phyloP scores from a whole-genome alignment of 768 basidiomycete species.

The Termitomyces sp. region DNA sequence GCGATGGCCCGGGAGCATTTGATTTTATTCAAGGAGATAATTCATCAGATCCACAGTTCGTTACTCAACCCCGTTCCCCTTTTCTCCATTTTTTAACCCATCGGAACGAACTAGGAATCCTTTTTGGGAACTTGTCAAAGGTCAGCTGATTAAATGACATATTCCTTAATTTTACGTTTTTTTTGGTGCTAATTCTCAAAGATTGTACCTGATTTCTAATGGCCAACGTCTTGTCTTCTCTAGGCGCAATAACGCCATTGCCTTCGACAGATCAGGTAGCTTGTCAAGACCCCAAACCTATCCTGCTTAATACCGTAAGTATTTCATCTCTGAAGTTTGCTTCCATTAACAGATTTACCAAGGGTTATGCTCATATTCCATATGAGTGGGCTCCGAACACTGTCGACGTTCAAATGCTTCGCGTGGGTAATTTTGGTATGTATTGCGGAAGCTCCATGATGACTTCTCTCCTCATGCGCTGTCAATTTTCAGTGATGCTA shows the following conservation, averaged over 20 bases:
- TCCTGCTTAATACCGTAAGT: slow-evolving; percentile 66
- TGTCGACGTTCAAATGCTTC: slow-evolving; percentile 74
- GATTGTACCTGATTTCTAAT: not conserved
- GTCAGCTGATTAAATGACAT: slow-evolving; percentile 20
- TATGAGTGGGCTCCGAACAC: slow-evolving; percentile 73
- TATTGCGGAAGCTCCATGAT: slow-evolving; percentile 4
- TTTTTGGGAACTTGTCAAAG: slow-evolving; percentile 79
- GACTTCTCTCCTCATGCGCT: slow-evolving; percentile 2
- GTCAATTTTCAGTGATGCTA: slow-evolving; percentile 45
- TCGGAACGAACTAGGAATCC: slow-evolving; percentile 45
- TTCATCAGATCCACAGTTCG: slow-evolving; percentile 50
- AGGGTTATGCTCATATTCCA: slow-evolving; percentile 62
- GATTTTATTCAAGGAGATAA: slow-evolving; percentile 77
- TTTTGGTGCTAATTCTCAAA: not conserved
- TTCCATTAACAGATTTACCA: slow-evolving; percentile 9
- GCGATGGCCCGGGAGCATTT: slow-evolving; percentile 77
- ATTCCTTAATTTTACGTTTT: not conserved
- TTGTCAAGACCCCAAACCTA: slow-evolving; percentile 76
- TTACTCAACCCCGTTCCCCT: not conserved
- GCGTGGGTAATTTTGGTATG: slow-evolving; percentile 62
- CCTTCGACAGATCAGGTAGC: slow-evolving; percentile 57
- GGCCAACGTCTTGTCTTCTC: not conserved
- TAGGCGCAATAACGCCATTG: slow-evolving; percentile 58
- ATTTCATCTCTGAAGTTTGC: slow-evolving; percentile 1
- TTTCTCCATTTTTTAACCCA: not conserved